Conservation (phyloP, 1,139 yeast genomes). For the Saccharomyces hybrid region DNA sequence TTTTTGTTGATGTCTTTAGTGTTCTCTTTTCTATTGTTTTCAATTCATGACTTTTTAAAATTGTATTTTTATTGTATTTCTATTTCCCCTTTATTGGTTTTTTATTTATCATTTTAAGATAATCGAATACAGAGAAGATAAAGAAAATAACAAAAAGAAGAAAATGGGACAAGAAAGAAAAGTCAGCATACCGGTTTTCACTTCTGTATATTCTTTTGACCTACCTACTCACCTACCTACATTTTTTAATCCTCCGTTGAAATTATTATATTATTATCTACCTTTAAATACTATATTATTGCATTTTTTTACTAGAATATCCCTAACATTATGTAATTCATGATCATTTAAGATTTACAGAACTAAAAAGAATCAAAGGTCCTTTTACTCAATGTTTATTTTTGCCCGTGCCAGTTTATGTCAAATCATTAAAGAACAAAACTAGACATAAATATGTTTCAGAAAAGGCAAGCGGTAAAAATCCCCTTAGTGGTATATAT, state of each 20-base stretch:
- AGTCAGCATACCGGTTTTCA: background rate
- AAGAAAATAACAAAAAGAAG: background rate
- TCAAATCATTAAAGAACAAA: too few species aligned
- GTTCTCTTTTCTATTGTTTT: background rate
- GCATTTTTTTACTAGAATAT: background rate
- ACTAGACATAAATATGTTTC: too few species aligned
- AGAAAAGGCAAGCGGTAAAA: too few species aligned
- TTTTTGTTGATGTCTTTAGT: background rate
- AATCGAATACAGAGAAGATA: background rate
- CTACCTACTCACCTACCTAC: background rate
- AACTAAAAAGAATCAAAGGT: too few species aligned
- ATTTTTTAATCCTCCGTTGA: background rate
- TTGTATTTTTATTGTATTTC: background rate
- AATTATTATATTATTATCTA: background rate
- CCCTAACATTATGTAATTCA: background rate
- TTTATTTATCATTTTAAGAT: background rate
- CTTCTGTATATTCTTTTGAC: background rate
- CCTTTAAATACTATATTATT: background rate
- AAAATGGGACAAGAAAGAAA: background rate
- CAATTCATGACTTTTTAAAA: background rate
- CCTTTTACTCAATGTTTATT: too few species aligned
- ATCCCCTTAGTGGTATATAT: too few species aligned
- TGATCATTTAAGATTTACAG: background rate
- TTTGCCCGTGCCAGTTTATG: too few species aligned
- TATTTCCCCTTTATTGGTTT: background rate